phyloP scores from a whole-genome alignment of 1,284 basidiomycete genomes.

The Sanghuangporus weigelae region DNA sequence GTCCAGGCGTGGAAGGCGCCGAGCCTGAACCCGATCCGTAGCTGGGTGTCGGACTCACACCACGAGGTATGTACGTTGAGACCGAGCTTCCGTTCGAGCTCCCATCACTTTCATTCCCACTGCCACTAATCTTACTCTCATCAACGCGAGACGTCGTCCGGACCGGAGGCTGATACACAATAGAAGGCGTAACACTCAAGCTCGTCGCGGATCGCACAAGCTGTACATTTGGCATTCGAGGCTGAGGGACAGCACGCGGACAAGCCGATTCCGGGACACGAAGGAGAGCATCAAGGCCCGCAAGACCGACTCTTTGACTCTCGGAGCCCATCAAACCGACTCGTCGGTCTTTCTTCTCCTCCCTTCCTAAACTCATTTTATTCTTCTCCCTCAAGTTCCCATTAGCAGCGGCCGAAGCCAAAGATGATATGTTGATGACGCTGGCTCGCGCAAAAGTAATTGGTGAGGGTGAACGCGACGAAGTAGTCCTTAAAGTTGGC shows the following conservation, averaged over 20 bases:
- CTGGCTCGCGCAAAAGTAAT: constrained; percentile 7
- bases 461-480: not conserved
- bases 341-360: constrained; percentile 6
- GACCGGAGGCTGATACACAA: not conserved
- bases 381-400: not conserved
- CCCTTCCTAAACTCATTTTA: not conserved
- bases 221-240: not conserved
- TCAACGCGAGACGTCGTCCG: not conserved
- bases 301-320: not conserved
- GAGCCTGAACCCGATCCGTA: constrained; percentile 28
- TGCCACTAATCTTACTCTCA: constrained; percentile 11
- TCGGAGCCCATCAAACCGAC: not conserved
- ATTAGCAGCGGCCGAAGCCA: not conserved
- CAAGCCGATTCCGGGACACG: constrained; percentile 6
- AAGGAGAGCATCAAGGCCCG: constrained; percentile 12
- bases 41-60: constrained; percentile 21
- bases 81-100: constrained; percentile 18
- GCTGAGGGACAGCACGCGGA: constrained; percentile 1
- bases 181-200: constrained; percentile 10
- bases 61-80: constrained; percentile 26
- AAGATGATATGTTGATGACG: not conserved
- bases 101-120: constrained; percentile 13
- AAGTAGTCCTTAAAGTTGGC: not conserved
- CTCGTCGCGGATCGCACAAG: constrained; percentile 5
- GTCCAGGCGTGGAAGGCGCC: constrained; percentile 26